phyloP scores from a whole-genome alignment of 306 rosid genomes.

The Quillaja saponaria region DNA sequence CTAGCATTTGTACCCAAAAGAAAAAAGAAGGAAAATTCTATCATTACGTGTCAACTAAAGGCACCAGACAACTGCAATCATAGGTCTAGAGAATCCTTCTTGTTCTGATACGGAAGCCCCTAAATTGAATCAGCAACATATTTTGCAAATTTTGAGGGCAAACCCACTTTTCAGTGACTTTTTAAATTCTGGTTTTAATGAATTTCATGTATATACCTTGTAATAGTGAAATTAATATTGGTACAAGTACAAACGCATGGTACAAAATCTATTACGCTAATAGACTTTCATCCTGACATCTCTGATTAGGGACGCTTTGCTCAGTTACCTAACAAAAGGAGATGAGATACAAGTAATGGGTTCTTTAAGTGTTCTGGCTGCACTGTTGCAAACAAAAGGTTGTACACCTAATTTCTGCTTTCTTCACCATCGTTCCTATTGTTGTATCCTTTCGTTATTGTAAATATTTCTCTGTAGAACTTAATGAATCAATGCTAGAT shows the following conservation, averaged over 20 bases:
- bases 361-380: conserved; percentile 70
- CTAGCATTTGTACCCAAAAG: too few species aligned
- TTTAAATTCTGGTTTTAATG: not conserved
- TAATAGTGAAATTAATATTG: conserved; percentile 17
- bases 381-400: conserved; percentile 95
- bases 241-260: too few species aligned
- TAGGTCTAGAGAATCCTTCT: too few species aligned
- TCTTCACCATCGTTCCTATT: conserved; percentile 22
- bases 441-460: conserved; percentile 27
- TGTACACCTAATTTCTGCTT: conserved; percentile 31
- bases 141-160: too few species aligned
- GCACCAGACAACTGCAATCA: too few species aligned
- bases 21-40: too few species aligned
- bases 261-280: too few species aligned
- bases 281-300: not conserved
- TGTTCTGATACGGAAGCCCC: too few species aligned
- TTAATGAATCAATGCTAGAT: conserved; percentile 88
- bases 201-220: not conserved
- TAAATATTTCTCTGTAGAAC: conserved; percentile 49
- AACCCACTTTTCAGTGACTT: not conserved
- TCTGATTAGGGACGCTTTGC: conserved; percentile 67
- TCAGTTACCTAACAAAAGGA: conserved; percentile 68
- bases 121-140: too few species aligned
- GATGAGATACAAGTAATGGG: conserved; percentile 73
- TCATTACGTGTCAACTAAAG: too few species aligned